Evolutionary conservation across 2,329 filamentous ascomycete genomes (phyloP), one percentile per base, ranked within the genome.

Genomic region (Clonostachys solani): DNA sequence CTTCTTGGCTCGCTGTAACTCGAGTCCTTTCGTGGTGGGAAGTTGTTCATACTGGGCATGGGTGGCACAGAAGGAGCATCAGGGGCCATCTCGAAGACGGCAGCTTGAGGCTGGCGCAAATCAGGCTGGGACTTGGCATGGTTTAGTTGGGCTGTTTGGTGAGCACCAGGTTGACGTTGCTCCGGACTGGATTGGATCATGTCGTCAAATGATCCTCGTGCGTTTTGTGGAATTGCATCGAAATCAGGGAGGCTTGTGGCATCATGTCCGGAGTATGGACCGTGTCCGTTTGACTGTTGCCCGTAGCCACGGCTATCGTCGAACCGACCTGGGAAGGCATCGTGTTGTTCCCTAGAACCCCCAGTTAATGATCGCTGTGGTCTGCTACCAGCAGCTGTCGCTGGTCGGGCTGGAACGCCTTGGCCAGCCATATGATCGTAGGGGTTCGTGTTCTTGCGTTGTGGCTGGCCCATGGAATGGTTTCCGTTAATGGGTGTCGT

Each of bases 41-140:
- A 19, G n/a, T 18, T n/a, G 8, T n/a, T 40, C 45, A 60, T 52
- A 15, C 55, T 50, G 47, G 66, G 75, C 58, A 74, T 67, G 38
- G 67, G 71, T 12, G 83, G 82, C 33, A 84, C 65, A 4, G 73
- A 69, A 18, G 80, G 81, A 17, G 74, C 72, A 54, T 88, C 83
- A 23, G 71, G 76, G 3, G 80, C 83, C 77, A 92, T 86, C 57
- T 90, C 88, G 54, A 90, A 90, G 2, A 87, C 76, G 9, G 86
- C 87, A 3, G 81, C 74, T 55, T 87, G 81, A 5, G 78, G 75
- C 53, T 82, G 75, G 35, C 80, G 74, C 49, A 87, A 66, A 58
- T 87, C 79, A 33, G 84, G 83, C 58, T 88, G 84, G 12, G 84
- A 88, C 53, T 83, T 83, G 15, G 82, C 80, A 50, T 78, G 76